Percentiles rank a stretch among this genome's conserved stretches.
These are phyloP conservation scores for Capsicum baccatum DNA, from an alignment of 257 asterid species.

Conservation along the genomic window DNA sequence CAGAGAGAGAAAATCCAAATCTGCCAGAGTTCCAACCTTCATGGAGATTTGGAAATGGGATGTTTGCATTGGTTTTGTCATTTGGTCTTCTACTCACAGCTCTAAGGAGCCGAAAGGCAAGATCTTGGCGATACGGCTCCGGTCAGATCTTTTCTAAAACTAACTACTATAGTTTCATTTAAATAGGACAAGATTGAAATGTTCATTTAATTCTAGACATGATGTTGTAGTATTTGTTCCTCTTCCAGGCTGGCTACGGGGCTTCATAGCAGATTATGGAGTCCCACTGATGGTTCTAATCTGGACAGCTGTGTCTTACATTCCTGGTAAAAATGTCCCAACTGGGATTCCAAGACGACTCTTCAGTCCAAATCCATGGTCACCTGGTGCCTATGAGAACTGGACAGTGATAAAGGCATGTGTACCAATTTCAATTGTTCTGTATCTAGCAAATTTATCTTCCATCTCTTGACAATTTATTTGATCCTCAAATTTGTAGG, in stretches of 20 bases:
- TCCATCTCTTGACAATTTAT: neutral
- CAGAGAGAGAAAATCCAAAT: constrained; percentile 49
- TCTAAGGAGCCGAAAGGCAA: constrained; percentile 50
- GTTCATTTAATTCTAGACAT: neutral
- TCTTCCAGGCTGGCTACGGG: constrained; percentile 48
- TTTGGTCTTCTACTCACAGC: constrained; percentile 58
- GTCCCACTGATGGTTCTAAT: constrained; percentile 59
- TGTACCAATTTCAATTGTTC: neutral
- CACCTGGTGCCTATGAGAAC: constrained; percentile 46
- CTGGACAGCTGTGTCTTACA: constrained; percentile 61
- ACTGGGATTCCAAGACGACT: constrained; percentile 60
- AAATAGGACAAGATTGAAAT: neutral
- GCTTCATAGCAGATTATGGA: constrained; percentile 63
- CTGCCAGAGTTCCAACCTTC: constrained; percentile 42
- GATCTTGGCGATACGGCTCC: constrained; percentile 67
- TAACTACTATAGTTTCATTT: neutral
- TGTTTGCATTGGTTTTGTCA: constrained; percentile 52
- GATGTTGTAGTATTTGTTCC: constrained; percentile 12
- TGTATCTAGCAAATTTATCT: neutral
- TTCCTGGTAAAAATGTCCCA: constrained; percentile 47
- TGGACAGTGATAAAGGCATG: constrained; percentile 61
- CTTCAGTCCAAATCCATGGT: constrained; percentile 54
- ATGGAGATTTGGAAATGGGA: constrained; percentile 61
- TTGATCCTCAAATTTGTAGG: constrained; percentile 31
- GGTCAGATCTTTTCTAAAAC: constrained; percentile 36